Percentiles rank a stretch among this genome's conserved stretches.
These are phyloP conservation scores for Fusarium protoensiforme DNA, from an alignment of 2,329 filamentous ascomycete species.

Conservation along the genomic window DNA sequence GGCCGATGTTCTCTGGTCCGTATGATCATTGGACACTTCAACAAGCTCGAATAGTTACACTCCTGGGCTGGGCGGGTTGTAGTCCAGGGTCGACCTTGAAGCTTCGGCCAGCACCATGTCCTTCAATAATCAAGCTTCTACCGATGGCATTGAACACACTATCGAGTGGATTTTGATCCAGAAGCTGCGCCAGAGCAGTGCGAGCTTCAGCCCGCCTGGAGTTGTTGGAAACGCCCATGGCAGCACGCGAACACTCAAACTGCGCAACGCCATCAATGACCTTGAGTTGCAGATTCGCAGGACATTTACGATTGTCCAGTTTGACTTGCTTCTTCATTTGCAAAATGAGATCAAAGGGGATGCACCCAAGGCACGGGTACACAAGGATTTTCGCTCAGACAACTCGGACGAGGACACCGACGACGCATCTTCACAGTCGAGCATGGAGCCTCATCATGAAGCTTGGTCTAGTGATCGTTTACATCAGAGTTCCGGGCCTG, in stretches of 20 bases:
- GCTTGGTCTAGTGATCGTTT: fast-evolving
- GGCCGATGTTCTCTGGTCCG: too few species aligned
- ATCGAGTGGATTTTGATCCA: neutral
- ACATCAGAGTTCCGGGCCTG: fast-evolving
- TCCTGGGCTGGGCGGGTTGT: neutral
- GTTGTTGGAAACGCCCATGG: neutral
- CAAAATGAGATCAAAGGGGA: neutral
- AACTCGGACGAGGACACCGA: neutral
- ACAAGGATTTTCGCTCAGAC: neutral
- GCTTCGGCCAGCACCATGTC: neutral
- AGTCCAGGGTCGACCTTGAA: too few species aligned
- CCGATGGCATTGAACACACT: neutral
- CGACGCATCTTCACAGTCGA: neutral
- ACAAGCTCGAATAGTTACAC: neutral
- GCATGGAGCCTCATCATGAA: neutral
- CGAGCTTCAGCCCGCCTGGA: neutral
- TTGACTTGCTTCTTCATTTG: neutral
- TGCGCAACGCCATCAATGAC: neutral
- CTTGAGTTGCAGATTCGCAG: neutral
- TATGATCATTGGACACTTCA: neutral
- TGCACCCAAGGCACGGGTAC: neutral
- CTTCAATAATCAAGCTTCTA: fast-evolving
- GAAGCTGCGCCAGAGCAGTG: neutral
- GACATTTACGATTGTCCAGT: neutral
- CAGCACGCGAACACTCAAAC: neutral